Base-by-base conservation (phyloP, 2,329 filamentous ascomycete genomes). In the Xylaria polymorpha region DNA sequence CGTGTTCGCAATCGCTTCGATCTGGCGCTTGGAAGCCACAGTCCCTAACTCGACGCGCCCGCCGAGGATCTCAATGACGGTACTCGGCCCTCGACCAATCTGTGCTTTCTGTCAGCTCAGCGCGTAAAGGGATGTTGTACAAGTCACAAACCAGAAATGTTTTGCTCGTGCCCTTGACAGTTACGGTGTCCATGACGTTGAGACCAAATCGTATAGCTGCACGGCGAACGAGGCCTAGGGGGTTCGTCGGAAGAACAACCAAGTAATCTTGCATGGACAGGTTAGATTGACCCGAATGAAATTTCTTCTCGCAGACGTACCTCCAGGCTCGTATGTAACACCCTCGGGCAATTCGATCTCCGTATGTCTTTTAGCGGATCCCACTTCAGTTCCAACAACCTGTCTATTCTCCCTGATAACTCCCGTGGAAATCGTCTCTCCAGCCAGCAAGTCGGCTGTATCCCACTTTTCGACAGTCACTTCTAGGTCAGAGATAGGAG, bases 1-100 rank as follows among this genome's bases (percentile, higher is more conserved):
- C 2, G 81, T 84, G 32, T 85, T 84, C 0, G 85, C 80, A 12
- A 87, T 80, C 22, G 83, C 79, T 32, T 81, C 78, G 14, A 90
- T 74, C 63, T 88, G 74, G 37, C 74, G 70, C 9, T 72, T 87
- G 83, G 60, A 82, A 80, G 2, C 74, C 15, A 67, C 70, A 18
- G 72, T 73, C 9, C 57, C 67, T 10, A 75, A 65, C 43, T 75
- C 74, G 15, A 75, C 71, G 43, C 67, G 63, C 12, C 60, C 14
- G 29, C 89, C 85, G 85, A 89, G 0, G 87, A 84, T 71, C 25
- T 71, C 69, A 9, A 69, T 29, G 2, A 66, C 66, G 5, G 69
- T 71, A n/a, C 56, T 66, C 14, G 59, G 62, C 32, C 69, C 62
- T 10, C 57, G 20, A n/a, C 59, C 55, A 20, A 60, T 61, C 66